Conservation (phyloP, 1,284 basidiomycete species). For the Rhodotorula sp. region DNA sequence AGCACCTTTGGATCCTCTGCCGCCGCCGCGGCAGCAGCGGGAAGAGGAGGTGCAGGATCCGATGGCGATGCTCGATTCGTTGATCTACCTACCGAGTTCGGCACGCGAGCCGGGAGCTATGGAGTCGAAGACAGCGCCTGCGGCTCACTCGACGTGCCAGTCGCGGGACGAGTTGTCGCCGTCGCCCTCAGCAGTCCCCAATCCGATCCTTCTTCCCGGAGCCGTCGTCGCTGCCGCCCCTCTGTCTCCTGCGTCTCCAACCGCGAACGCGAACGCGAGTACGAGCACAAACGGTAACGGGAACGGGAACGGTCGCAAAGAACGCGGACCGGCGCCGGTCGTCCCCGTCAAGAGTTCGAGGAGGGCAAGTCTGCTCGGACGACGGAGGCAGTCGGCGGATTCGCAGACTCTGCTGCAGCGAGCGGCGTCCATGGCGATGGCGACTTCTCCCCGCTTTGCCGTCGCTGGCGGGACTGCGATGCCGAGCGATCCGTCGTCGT, state of each 20-base stretch:
- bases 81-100: not conserved
- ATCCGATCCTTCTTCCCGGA: too few species aligned
- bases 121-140: not conserved
- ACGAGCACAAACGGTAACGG: not conserved
- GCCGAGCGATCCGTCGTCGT: not conserved
- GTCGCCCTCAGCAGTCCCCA: too few species aligned
- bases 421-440: not conserved
- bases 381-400: not conserved
- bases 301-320: not conserved
- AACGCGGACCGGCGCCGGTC: conserved; percentile 5
- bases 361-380: conserved; percentile 5
- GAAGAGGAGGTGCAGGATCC: not conserved
- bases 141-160: not conserved
- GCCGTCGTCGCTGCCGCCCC: too few species aligned
- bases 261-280: too few species aligned
- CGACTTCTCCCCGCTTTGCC: not conserved
- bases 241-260: too few species aligned
- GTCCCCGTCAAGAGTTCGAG: conserved; percentile 24
- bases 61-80: not conserved
- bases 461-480: too few species aligned
- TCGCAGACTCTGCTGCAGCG: not conserved
- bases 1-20: too few species aligned
- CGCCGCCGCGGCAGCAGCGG: not conserved
- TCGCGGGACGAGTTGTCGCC: too few species aligned
- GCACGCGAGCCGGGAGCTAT: too few species aligned